Base-by-base conservation (phyloP, 176 grass and related monocot species). In the Zizania latifolia region DNA sequence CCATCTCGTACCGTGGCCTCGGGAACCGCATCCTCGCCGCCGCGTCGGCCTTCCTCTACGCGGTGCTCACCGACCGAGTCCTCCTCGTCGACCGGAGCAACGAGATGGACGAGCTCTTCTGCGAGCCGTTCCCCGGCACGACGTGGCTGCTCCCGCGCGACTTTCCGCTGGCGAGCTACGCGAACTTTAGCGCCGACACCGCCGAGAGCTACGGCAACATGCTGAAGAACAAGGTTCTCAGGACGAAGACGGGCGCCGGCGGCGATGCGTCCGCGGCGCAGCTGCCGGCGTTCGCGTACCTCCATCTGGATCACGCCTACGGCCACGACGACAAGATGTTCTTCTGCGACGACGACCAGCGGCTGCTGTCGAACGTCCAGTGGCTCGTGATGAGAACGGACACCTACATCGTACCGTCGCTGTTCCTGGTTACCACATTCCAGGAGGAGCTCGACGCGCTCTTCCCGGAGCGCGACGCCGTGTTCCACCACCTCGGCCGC, bases 61-160 rank as follows among this genome's bases (percentile, higher is more conserved):
- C 91, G 63, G 53, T 87, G 41, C 82, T 93, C 33, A 87, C 87
- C 9, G 77, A 82, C 39, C 71, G 81, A 36, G 81, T 74, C 67
- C 72, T 93, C 27, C 75, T 93, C 68, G 67, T 90, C 16, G 82
- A 93, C 61, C 72, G 63, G 7, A 76, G 86, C 62, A 82, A 75
- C 44, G 84, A 87, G 28, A 83, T 87, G 76, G 81, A 13, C 68
- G 81, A 80, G 48, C 81, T 93, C 46, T 90, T 93, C 46, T 93
- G 91, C 37, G 91, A 93, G 76, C 91, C 91, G 2, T 93, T 93
- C 81, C 87, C 91, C 16, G 78, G 84, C 50, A 90, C 84, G 53
- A 87, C 91, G 38, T 93, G 91, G 91, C 38, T 90, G 57, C 81
- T 93, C 16, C 91, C 91, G 36, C 39, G 10, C 11, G 84, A 87